Percentiles rank a stretch among this genome's conserved stretches.
Evolutionary conservation across 1,139 yeast species (phyloP).

Genomic region (Yamadazyma conglobata): DNA sequence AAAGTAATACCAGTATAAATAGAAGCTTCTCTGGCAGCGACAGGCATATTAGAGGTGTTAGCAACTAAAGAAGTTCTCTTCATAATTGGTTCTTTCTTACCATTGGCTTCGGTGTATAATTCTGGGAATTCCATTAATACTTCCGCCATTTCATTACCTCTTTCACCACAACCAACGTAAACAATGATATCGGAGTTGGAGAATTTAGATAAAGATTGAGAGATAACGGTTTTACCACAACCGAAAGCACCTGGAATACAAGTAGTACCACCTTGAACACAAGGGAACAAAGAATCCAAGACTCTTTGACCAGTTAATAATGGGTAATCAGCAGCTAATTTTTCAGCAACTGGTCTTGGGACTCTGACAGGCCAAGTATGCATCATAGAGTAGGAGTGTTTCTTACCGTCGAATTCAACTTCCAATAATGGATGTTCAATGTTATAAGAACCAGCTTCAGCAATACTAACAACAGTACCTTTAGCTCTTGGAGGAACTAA

Average conservation of each 20-base stretch:
- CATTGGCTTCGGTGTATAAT: slow-evolving; percentile 82
- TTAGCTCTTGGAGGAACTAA: slow-evolving; percentile 96
- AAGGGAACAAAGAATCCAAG: slow-evolving; percentile 93
- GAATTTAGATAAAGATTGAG: slow-evolving; percentile 94
- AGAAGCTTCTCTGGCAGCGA: slow-evolving; percentile 99
- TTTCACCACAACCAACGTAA: slow-evolving; percentile 92
- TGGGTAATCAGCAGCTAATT: slow-evolving; percentile 89
- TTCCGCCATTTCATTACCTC: slow-evolving; percentile 99
- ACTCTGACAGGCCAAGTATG: slow-evolving; percentile 99
- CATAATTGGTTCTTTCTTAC: slow-evolving; percentile 98
- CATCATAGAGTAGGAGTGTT: slow-evolving; percentile 82
- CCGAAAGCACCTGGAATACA: slow-evolving; percentile 99
- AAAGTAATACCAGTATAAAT: slow-evolving; percentile 97
- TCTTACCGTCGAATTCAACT: slow-evolving; percentile 91
- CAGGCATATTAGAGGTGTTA: slow-evolving; percentile 99
- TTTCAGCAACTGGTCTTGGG: slow-evolving; percentile 97
- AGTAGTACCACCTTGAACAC: slow-evolving; percentile 99
- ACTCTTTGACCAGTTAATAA: slow-evolving; percentile 98
- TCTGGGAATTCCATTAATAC: slow-evolving; percentile 99
- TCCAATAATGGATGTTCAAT: slow-evolving; percentile 88
- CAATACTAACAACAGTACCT: slow-evolving; percentile 91
- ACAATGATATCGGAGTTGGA: slow-evolving; percentile 96
- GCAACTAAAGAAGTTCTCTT: slow-evolving; percentile 98
- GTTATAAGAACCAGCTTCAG: slow-evolving; percentile 84
- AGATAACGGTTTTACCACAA: slow-evolving; percentile 98